Conservation (phyloP, 768 basidiomycete species). For the Boletus subcaerulescens region DNA sequence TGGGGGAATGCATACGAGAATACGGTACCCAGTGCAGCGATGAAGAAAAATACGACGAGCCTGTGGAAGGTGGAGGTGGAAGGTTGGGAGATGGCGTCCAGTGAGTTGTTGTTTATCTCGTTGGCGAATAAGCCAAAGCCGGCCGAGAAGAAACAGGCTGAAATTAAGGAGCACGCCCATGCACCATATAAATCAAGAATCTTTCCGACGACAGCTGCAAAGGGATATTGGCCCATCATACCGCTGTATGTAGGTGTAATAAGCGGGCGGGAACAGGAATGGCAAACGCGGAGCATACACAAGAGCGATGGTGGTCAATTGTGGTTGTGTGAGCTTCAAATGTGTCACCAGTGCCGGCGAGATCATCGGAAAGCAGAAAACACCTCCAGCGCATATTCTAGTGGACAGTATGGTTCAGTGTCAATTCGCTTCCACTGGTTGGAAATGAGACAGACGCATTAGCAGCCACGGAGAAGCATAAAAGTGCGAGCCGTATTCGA, state of each 20-base stretch:
- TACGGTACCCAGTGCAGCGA: constrained; percentile 66
- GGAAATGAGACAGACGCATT: constrained; percentile 53
- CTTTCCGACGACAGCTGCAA: constrained; percentile 67
- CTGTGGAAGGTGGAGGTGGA: constrained; percentile 46
- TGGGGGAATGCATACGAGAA: constrained; percentile 55
- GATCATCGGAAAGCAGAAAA: constrained; percentile 76
- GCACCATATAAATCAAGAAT: constrained; percentile 67
- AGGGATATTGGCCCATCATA: constrained; percentile 78
- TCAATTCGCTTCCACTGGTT: not conserved
- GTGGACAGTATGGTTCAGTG: not conserved
- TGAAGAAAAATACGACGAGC: constrained; percentile 56
- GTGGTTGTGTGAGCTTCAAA: constrained; percentile 68
- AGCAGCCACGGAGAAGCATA: constrained; percentile 54
- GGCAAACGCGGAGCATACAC: constrained; percentile 55
- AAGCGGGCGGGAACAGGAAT: not conserved
- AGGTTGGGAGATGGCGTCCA: constrained; percentile 36
- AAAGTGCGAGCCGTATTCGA: constrained; percentile 27
- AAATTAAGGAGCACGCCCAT: constrained; percentile 60
- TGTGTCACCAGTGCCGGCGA: constrained; percentile 59
- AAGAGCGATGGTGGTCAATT: constrained; percentile 73
- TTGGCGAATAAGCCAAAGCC: constrained; percentile 64
- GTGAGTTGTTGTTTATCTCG: constrained; percentile 50
- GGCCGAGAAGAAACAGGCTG: constrained; percentile 53
- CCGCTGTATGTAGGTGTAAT: constrained; percentile 45
- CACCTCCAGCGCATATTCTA: constrained; percentile 75